Conservation (phyloP, 768 basidiomycete genomes). For the Strobilomyces echinocephalus region DNA sequence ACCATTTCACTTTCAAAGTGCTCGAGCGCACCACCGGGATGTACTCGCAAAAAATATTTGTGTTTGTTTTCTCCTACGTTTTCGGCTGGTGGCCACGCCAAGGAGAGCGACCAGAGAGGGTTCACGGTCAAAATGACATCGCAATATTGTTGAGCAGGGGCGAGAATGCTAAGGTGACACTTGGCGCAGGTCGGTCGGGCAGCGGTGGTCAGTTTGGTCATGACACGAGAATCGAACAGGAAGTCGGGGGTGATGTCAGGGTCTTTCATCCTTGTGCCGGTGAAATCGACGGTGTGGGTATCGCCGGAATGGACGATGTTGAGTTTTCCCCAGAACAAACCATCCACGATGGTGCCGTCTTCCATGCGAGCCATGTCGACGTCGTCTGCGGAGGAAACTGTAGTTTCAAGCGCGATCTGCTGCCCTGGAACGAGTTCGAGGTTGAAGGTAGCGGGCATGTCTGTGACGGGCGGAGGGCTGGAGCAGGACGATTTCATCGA, state of each 20-base stretch:
- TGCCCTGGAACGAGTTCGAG: slow-evolving; percentile 78
- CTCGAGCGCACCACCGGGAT: slow-evolving; percentile 82
- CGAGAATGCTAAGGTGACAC: slow-evolving; percentile 69
- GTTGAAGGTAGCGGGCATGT: slow-evolving; percentile 84
- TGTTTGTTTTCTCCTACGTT: slow-evolving; percentile 60
- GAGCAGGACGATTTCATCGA: background rate
- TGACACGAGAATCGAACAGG: slow-evolving; percentile 70
- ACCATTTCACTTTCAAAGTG: slow-evolving; percentile 83
- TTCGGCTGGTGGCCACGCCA: slow-evolving; percentile 79
- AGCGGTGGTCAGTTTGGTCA: slow-evolving; percentile 71
- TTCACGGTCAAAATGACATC: slow-evolving; percentile 73
- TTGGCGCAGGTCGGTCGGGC: slow-evolving; percentile 71
- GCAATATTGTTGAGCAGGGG: slow-evolving; percentile 72
- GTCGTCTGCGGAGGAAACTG: slow-evolving; percentile 70
- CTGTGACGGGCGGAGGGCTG: slow-evolving; percentile 67
- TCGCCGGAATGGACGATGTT: slow-evolving; percentile 76
- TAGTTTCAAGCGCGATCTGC: slow-evolving; percentile 74
- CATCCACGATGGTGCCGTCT: slow-evolving; percentile 81
- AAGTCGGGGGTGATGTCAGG: slow-evolving; percentile 64
- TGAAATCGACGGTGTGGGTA: slow-evolving; percentile 77
- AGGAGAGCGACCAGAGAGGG: slow-evolving; percentile 66
- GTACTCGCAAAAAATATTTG: slow-evolving; percentile 79
- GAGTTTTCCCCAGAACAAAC: slow-evolving; percentile 85
- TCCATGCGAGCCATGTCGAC: slow-evolving; percentile 91
- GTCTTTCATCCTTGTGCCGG: slow-evolving; percentile 65